Base-by-base conservation (phyloP, 805 yeast species). In the Lachancea lanzarotensis region DNA sequence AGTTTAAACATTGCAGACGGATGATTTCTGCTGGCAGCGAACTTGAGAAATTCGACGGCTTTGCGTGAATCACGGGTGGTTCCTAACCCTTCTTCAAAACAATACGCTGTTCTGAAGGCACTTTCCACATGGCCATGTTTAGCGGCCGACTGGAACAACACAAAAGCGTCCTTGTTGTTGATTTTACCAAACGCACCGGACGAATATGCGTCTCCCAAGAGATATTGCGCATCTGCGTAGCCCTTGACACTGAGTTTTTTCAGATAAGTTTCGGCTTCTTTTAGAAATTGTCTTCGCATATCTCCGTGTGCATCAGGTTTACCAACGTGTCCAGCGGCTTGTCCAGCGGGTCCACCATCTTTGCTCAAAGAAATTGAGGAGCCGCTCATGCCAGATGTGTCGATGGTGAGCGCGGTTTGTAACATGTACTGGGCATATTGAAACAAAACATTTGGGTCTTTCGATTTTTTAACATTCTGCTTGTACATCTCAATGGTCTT, bases 1-100 rank as follows among this genome's bases (percentile, higher is more conserved):
- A 89, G 71, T 61, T 90, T 86, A 69, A 82, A 84, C 95, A 91
- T 88, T 3, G 98, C 96, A n/a, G 95, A 90, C 0, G 97, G 89
- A 63, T 91, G 98, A 57, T 86, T 88, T 60, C 84, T 83, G 27
- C 89, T 75, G 0, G 98, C 95, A 0, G 98, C 96, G 58, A 81
- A 80, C 59, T 84, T 83, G 47, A 88, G 68, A 60, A 82, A 88
- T 53, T 87, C 95, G 7, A 88, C 69, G 1, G 95, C 89, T 55
- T 87, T 83, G 45, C 95, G 75, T 0, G 95, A 82, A 63, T 93
- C 97, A 54, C 93, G 75, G 17, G 87, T 80, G 3, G 91, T 84
- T 3, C 98, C 98, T 65, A 90, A 71, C 15, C 98, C 98, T 65
- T 89, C 95, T 64, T 90, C 95, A 54, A 82, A 85, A 65, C 96